Percentiles rank a stretch among this genome's conserved stretches.
These are phyloP conservation scores for Diaporthe ilicicola DNA, from an alignment of 2,329 filamentous ascomycete species.

Conservation along the genomic window DNA sequence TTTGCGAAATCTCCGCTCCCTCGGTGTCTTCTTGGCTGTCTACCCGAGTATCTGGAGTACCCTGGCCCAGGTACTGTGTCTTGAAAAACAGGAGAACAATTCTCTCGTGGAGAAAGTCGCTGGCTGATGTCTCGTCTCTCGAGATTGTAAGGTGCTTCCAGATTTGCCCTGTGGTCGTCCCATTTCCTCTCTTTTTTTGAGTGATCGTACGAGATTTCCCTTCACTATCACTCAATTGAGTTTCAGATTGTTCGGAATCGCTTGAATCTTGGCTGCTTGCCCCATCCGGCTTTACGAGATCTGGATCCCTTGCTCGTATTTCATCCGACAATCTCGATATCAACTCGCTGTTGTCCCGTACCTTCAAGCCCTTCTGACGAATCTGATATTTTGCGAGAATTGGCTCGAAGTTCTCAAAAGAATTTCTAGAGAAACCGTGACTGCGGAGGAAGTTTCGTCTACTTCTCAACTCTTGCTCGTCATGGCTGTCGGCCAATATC, in stretches of 20 bases:
- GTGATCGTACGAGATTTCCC: accelerated
- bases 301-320: not conserved
- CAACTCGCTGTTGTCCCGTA: not conserved
- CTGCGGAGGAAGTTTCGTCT: no score
- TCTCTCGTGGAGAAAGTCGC: not conserved
- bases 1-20: not conserved
- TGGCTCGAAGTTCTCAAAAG: not conserved
- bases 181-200: not conserved
- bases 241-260: not conserved
- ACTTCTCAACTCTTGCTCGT: not conserved
- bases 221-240: no score
- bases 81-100: not conserved
- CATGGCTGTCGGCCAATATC: not conserved
- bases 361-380: not conserved
- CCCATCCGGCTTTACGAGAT: no score
- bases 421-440: no score
- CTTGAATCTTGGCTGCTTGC: not conserved
- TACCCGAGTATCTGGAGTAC: not conserved
- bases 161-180: not conserved
- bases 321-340: not conserved
- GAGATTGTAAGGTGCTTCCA: not conserved
- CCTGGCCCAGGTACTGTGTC: accelerated
- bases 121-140: not conserved
- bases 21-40: not conserved
- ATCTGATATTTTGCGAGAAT: not conserved